A percentile compares a stretch with the other conserved stretches of the same genome.
These are phyloP conservation scores for Abortiporus biennis DNA, from an alignment of 1,284 basidiomycete species.

Conservation along the genomic window DNA sequence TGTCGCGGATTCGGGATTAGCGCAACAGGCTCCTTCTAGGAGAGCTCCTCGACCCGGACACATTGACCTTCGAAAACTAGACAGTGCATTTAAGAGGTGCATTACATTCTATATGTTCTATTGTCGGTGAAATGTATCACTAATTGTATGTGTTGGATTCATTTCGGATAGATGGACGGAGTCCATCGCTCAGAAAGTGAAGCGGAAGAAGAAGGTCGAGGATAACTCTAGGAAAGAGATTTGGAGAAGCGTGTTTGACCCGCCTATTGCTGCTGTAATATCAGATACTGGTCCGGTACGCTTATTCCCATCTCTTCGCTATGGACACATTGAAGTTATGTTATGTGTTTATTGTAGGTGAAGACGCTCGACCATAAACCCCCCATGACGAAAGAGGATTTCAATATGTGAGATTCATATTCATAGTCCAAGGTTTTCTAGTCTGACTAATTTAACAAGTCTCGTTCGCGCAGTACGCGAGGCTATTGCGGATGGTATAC, in stretches of 20 bases:
- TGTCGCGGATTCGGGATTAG: conserved; percentile 37
- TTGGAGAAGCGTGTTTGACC: conserved; percentile 75
- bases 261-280: conserved; percentile 32
- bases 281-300: conserved; percentile 33
- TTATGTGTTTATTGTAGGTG: conserved; percentile 28
- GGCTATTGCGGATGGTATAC: conserved; percentile 71
- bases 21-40: conserved; percentile 29
- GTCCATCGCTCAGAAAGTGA: conserved; percentile 76
- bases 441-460: conserved; percentile 30
- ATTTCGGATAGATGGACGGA: conserved; percentile 66
- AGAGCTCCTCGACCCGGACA: conserved; percentile 49
- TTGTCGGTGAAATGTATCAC: not conserved
- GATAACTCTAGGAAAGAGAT: conserved; percentile 65
- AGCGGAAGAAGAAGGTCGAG: conserved; percentile 68
- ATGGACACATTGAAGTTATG: not conserved
- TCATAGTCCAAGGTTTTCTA: not conserved
- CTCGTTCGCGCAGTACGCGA: conserved; percentile 58
- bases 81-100: conserved; percentile 76
- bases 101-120: conserved; percentile 7
- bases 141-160: not conserved
- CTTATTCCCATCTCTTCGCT: conserved; percentile 3
- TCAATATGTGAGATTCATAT: conserved; percentile 48
- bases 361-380: conserved; percentile 76
- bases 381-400: conserved; percentile 68
- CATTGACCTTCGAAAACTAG: conserved; percentile 73